Evolutionary conservation across 2,329 filamentous ascomycete species (phyloP), one percentile per base, ranked within the genome.

Genomic region (Claviceps africana): DNA sequence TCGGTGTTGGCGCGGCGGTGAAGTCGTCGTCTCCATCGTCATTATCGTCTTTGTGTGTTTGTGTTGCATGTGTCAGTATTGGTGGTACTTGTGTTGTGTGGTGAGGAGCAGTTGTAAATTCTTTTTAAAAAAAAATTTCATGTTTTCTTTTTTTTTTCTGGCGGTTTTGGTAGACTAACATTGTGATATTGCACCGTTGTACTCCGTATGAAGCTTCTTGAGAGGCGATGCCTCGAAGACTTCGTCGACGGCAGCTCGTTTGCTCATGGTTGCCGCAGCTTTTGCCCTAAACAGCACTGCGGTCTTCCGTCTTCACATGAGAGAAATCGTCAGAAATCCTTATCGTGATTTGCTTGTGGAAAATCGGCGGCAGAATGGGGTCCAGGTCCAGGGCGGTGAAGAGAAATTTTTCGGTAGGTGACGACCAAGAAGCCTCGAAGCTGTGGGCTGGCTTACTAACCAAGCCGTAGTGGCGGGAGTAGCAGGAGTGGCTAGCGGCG

Each of bases 11-110:
- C 10, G 59, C 57, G 11, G 62, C 62, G 21, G 61, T 61, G 40
- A 57, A 54, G 52, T 67, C 66, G 52, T 69, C 67, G 37, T 69
- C 65, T 19, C 43, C 59, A 51, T 67, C 62, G 42, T 67, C 44
- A 17, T 33, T n/a, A 15, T 19, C n/a, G 5, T 31, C n/a, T 46
- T 48, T 33, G 19, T 30, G 25, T 43, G 13, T 7, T 28, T 40
- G 22, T 40, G 11, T 17, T 11, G 3, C 11, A n/a, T 48, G 33
- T n/a, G 46, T 48, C 33, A 48, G 33, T 25, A n/a, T 25, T 48
- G 21, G n/a, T 35, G 2, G 13, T 48, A 10, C 21, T 19, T 5
- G n/a, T n/a, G n/a, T n/a, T n/a, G n/a, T n/a, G n/a, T n/a, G n/a
- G n/a, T n/a, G n/a, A n/a, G n/a, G n/a, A n/a, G n/a, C n/a, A n/a